Evolutionary conservation across 1,284 basidiomycete species (phyloP).

Genomic region (Sporisorium exsertum): DNA sequence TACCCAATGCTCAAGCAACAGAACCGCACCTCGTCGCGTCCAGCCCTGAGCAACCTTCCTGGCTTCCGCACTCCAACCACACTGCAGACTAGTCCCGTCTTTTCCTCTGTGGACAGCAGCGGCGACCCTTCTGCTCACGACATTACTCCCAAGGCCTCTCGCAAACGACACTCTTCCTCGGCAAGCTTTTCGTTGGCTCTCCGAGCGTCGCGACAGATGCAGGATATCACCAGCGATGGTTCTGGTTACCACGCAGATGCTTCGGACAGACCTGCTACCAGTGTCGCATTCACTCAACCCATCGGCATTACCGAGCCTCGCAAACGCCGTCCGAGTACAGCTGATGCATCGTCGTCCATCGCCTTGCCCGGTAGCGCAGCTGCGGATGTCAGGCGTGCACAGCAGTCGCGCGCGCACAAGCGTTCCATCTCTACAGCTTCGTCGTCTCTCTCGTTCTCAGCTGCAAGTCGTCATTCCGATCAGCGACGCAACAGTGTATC

Average conservation of each 20-base stretch:
- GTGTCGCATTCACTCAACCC: background rate
- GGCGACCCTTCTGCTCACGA: constrained; percentile 4
- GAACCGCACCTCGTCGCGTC: constrained; percentile 7
- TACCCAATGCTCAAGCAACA: constrained; percentile 1
- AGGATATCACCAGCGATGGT: background rate
- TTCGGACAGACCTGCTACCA: background rate
- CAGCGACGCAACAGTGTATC: constrained; percentile 21
- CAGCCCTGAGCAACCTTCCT: constrained; percentile 18
- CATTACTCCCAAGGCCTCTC: constrained; percentile 15
- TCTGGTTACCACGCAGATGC: background rate
- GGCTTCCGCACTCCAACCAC: constrained; percentile 27
- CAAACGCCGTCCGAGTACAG: background rate
- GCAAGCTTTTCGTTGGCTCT: constrained; percentile 16
- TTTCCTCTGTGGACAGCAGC: background rate
- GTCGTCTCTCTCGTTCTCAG: constrained; percentile 21
- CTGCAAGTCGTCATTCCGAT: background rate
- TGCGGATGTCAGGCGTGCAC: background rate
- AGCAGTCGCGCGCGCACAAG: constrained; percentile 9
- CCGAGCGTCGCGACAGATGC: background rate
- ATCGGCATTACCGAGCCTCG: background rate
- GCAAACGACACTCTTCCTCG: constrained; percentile 18
- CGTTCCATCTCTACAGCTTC: constrained; percentile 28
- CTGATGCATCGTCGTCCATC: constrained; percentile 1
- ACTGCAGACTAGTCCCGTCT: background rate
- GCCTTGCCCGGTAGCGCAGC: background rate